These are phyloP conservation scores for Didymella segeticola DNA, from an alignment of 2,329 filamentous ascomycete species.

Conservation along the genomic window DNA sequence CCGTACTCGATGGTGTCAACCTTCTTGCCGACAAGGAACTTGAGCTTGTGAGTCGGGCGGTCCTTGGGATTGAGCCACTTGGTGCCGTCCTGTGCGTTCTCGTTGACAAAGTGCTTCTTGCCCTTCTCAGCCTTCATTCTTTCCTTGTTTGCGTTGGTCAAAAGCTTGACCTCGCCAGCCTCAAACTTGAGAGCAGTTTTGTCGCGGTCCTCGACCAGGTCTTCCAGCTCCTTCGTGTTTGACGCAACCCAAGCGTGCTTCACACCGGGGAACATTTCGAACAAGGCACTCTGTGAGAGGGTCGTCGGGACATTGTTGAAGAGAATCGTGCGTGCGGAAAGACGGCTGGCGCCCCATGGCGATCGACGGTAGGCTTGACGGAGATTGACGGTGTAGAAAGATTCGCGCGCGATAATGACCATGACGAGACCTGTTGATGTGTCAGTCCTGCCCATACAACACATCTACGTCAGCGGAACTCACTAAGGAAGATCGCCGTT, in stretches of 20 bases:
- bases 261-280: constrained; percentile 50
- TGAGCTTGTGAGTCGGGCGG: constrained; percentile 50
- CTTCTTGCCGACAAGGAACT: constrained; percentile 52
- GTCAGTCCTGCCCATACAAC: constrained; percentile 3
- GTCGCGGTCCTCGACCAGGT: constrained; percentile 54
- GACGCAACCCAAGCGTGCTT: constrained; percentile 56
- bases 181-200: constrained; percentile 54
- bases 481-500: constrained; percentile 52
- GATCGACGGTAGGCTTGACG: constrained; percentile 57
- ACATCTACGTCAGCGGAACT: neutral
- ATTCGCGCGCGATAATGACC: constrained; percentile 55
- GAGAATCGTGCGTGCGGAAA: constrained; percentile 57
- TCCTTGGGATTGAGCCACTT: constrained; percentile 51
- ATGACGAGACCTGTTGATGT: constrained; percentile 45
- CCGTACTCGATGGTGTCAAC: constrained; percentile 84
- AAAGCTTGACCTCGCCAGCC: constrained; percentile 53
- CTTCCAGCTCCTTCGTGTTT: constrained; percentile 53
- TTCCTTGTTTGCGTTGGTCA: constrained; percentile 65
- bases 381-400: constrained; percentile 56
- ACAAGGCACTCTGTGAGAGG: constrained; percentile 49
- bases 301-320: constrained; percentile 56
- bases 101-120: constrained; percentile 53
- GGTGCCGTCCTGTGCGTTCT: constrained; percentile 51
- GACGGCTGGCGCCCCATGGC: constrained; percentile 51
- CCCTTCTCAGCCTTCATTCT: constrained; percentile 69